phyloP scores from a whole-genome alignment of 345 rosid genomes.

The Rhizophora mangle region DNA sequence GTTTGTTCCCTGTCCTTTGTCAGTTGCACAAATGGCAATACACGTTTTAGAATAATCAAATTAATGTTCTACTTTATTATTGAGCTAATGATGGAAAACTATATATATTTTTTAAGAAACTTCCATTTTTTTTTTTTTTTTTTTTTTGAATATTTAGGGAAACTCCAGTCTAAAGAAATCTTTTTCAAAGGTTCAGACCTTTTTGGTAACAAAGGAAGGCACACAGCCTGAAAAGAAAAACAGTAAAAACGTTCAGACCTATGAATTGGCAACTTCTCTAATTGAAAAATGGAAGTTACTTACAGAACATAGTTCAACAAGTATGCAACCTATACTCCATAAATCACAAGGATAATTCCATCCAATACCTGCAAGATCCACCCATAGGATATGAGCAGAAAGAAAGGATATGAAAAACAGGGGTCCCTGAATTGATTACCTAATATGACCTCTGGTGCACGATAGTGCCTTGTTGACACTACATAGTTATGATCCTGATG shows the following conservation, averaged over 20 bases:
- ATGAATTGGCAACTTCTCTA: neutral
- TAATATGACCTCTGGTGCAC: conserved; percentile 78
- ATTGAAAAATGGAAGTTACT: conserved; percentile 17
- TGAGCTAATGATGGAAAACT: too few species aligned
- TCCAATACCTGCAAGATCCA: conserved; percentile 52
- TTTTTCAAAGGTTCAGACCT: neutral
- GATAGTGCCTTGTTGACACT: conserved; percentile 80
- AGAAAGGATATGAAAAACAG: conserved; percentile 7
- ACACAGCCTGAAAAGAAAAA: too few species aligned
- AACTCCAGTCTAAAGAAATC: neutral
- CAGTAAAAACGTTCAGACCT: neutral
- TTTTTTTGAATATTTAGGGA: too few species aligned
- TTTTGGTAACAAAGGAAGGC: too few species aligned
- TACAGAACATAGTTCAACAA: conserved; percentile 77
- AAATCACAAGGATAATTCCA: conserved; percentile 85
- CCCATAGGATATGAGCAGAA: neutral
- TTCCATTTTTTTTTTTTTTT: too few species aligned
- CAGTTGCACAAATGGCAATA: neutral
- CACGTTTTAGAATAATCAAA: neutral
- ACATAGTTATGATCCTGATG: conserved; percentile 78
- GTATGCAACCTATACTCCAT: conserved; percentile 83
- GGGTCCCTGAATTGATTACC: conserved; percentile 36
- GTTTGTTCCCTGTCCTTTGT: too few species aligned
- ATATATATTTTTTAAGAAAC: too few species aligned
- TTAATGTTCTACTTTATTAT: too few species aligned